Evolutionary conservation across 164 flowering plant species (phyloP), one percentile per base, ranked within the genome.

Genomic region (Litsea cubeba): DNA sequence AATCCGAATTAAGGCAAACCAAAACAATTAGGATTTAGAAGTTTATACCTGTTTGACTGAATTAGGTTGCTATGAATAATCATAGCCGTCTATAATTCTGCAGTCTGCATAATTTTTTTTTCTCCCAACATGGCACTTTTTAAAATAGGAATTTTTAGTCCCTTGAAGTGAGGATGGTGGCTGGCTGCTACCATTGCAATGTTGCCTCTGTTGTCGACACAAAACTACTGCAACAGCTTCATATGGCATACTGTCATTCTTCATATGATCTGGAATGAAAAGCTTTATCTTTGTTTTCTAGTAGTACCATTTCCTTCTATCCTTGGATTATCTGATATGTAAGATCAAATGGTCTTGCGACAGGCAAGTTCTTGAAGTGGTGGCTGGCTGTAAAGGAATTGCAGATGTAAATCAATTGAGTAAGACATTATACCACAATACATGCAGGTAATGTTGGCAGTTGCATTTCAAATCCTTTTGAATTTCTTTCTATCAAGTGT

Each of bases 361-460:
- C 87, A 95, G 98, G 91, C 99, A 95, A 88, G 98, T 95, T 67
- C 94, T 95, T 79, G 99, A 93, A 83, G 98, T 93, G 75, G 91
- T 95, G 67, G 95, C 94, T 75, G 98, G 97, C 64, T 92, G 94
- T 79, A 95, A 92, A 84, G 89, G 88, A 35, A 78, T 89, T 76
- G 79, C 49, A 58, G 94, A 93, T 72, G 78, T 87, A 51, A 81
- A 83, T 77, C 87, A 89, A 68, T 77, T 93, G 72, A 83, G 97
- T 82, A 82, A 83, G 85, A 89, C 82, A 35, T 24, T 95, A 71
- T 91, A 93, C 85, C 91, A 89, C 82, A 95, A 95, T 77, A 93
- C 95, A 46, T 93, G 98, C 97, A 90, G 99, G 99, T 93, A 82
- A 75, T 74, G 72, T 62, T 40, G 4, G 26, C 40, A 11, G 54